A percentile compares a stretch with the other conserved stretches of the same genome.
Conservation (phyloP, 768 basidiomycete species). For the Mycena alexandri region DNA sequence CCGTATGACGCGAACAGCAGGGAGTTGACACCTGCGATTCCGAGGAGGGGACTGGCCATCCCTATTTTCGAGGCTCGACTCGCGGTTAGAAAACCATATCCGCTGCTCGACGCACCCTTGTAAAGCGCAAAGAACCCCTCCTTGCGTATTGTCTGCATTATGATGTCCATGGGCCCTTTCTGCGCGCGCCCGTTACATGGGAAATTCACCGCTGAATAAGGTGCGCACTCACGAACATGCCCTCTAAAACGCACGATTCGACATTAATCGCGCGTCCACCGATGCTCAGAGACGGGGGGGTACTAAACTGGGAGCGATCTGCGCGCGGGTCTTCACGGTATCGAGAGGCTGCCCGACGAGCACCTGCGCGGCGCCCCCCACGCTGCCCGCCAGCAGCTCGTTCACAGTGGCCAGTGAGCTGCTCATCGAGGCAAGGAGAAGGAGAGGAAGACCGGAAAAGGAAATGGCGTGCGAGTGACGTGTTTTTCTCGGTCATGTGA, state of each 20-base stretch:
- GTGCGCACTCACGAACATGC: conserved; percentile 82
- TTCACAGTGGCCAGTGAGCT: conserved; percentile 71
- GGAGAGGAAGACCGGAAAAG: background rate
- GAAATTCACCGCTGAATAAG: no score
- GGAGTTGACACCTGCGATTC: conserved; percentile 96
- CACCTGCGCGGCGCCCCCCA: conserved; percentile 95
- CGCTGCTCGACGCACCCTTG: conserved; percentile 74
- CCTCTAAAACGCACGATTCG: conserved; percentile 59
- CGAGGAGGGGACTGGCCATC: conserved; percentile 91
- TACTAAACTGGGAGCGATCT: conserved; percentile 83
- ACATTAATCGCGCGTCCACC: background rate
- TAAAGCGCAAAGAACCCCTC: conserved; percentile 96
- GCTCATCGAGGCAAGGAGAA: conserved; percentile 15
- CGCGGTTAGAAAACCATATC: no score
- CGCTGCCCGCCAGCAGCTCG: conserved; percentile 88
- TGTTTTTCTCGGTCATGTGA: conserved; percentile 8
- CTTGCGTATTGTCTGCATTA: conserved; percentile 82
- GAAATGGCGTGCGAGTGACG: conserved; percentile 18
- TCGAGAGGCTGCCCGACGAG: conserved; percentile 94
- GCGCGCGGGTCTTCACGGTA: conserved; percentile 90
- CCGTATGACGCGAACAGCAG: conserved; percentile 93
- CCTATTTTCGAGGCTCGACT: conserved; percentile 57
- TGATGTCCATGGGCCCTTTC: conserved; percentile 96
- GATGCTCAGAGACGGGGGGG: background rate
- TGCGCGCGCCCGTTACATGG: conserved; percentile 42